Percentiles rank a stretch among this genome's conserved stretches.
Evolutionary conservation across 805 yeast species (phyloP).

Genomic region (Teunomyces tritomae): DNA sequence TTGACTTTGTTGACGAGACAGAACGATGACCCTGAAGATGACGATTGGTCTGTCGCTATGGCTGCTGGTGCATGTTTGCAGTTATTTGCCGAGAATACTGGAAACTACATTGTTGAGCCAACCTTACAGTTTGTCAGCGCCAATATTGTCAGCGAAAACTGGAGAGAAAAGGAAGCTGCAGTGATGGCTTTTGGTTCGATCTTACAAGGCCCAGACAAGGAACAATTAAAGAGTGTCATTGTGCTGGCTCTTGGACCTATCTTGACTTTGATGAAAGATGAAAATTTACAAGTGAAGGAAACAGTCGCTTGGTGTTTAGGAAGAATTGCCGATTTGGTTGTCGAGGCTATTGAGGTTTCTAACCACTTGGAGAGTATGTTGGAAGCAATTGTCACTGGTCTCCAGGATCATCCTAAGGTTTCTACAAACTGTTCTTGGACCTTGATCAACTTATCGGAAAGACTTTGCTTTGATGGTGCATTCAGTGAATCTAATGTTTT

Average conservation of each 20-base stretch:
- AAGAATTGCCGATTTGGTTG: conserved; percentile 84
- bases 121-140: conserved; percentile 80
- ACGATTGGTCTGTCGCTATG: conserved; percentile 97
- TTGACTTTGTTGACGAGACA: conserved; percentile 78
- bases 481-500: conserved; percentile 54
- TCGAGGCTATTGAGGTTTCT: conserved; percentile 68
- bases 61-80: conserved; percentile 98
- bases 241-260: conserved; percentile 84
- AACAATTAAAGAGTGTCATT: conserved; percentile 63
- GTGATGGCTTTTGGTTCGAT: conserved; percentile 99
- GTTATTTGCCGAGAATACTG: conserved; percentile 88
- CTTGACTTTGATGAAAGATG: conserved; percentile 69
- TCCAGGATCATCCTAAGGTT: conserved; percentile 88
- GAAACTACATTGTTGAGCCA: conserved; percentile 80
- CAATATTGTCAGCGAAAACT: conserved; percentile 52
- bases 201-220: conserved; percentile 87
- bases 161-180: conserved; percentile 95
- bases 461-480: conserved; percentile 57
- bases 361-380: conserved; percentile 68
- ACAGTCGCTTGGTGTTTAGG: conserved; percentile 99
- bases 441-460: conserved; percentile 86
- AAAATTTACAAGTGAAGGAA: conserved; percentile 82
- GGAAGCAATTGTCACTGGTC: conserved; percentile 72
- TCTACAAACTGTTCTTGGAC: conserved; percentile 99
- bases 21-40: conserved; percentile 91